Evolutionary conservation across 129 eudicot species (phyloP).

Genomic region (Flaveria linearis): DNA sequence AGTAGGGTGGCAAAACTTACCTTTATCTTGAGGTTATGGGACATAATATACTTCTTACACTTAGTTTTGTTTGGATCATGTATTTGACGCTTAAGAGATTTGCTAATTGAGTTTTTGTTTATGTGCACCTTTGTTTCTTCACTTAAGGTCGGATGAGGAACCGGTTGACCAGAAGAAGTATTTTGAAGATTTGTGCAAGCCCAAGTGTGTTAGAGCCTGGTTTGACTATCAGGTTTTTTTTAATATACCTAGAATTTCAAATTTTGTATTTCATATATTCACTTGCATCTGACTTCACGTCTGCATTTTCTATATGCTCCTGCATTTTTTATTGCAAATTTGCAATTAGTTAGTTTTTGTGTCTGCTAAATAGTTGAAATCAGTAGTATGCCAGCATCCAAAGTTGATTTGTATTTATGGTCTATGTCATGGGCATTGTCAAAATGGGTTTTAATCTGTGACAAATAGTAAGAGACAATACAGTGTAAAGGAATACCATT

Average conservation of each 20-base stretch:
- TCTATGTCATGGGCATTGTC: background rate
- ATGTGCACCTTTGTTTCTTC: conserved; percentile 18
- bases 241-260: background rate
- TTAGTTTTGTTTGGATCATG: too few species aligned
- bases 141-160: conserved; percentile 72
- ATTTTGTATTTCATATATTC: background rate
- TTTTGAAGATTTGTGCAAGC: conserved; percentile 71
- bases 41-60: too few species aligned
- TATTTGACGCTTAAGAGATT: too few species aligned
- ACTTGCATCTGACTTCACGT: background rate
- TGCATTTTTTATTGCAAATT: background rate
- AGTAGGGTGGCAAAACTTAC: too few species aligned
- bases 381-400: background rate
- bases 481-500: background rate
- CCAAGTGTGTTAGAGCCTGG: conserved; percentile 69
- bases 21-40: too few species aligned
- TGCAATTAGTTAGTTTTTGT: background rate
- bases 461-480: background rate
- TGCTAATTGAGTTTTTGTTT: background rate
- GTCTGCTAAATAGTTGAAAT: background rate
- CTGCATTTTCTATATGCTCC: background rate
- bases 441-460: background rate
- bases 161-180: conserved; percentile 76
- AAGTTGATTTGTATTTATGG: conserved; percentile 1
- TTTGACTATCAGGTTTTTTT: conserved; percentile 69